phyloP scores from a whole-genome alignment of 495 filamentous ascomycete genomes.

The Aspergillus wentii region DNA sequence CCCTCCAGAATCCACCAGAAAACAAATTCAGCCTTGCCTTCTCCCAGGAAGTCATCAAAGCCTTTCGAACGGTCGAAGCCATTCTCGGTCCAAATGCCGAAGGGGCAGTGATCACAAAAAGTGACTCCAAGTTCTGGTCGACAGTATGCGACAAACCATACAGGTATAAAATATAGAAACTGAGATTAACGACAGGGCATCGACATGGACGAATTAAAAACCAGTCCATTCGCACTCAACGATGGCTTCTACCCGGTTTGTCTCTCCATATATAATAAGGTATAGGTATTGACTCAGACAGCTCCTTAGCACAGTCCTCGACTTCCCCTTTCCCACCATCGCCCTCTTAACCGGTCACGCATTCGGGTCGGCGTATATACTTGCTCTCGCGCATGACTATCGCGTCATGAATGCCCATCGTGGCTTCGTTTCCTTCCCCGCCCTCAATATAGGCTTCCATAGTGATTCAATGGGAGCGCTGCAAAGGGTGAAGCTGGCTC shows the following conservation, averaged over 20 bases:
- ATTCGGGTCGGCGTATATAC: slow-evolving; percentile 45
- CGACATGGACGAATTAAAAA: slow-evolving; percentile 42
- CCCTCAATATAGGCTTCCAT: slow-evolving; percentile 45
- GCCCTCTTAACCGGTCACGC: slow-evolving; percentile 47
- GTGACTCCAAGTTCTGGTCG: slow-evolving; percentile 48
- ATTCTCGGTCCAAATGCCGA: slow-evolving; percentile 34
- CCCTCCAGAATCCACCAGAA: slow-evolving; percentile 45
- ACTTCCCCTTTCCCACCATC: slow-evolving; percentile 48
- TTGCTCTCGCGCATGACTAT: slow-evolving; percentile 46
- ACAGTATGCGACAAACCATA: too few relatives aligned
- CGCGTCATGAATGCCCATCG: slow-evolving; percentile 47
- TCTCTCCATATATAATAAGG: background rate
- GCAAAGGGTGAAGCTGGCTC: slow-evolving; percentile 41
- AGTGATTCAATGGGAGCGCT: slow-evolving; percentile 46
- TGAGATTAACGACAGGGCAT: slow-evolving; percentile 32
- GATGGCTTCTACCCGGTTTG: slow-evolving; percentile 44
- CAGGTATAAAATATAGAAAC: too few relatives aligned
- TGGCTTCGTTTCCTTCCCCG: slow-evolving; percentile 46
- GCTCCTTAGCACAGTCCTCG: slow-evolving; percentile 46
- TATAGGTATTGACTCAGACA: too few relatives aligned
- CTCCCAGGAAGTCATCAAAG: slow-evolving; percentile 44
- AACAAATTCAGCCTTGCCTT: slow-evolving; percentile 42
- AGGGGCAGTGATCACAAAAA: slow-evolving; percentile 42
- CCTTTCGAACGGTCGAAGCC: slow-evolving; percentile 36
- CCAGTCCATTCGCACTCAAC: slow-evolving; percentile 42